These are phyloP conservation scores for Aspergillus novoparasiticus DNA, from an alignment of 2,329 filamentous ascomycete species.

Conservation along the genomic window DNA sequence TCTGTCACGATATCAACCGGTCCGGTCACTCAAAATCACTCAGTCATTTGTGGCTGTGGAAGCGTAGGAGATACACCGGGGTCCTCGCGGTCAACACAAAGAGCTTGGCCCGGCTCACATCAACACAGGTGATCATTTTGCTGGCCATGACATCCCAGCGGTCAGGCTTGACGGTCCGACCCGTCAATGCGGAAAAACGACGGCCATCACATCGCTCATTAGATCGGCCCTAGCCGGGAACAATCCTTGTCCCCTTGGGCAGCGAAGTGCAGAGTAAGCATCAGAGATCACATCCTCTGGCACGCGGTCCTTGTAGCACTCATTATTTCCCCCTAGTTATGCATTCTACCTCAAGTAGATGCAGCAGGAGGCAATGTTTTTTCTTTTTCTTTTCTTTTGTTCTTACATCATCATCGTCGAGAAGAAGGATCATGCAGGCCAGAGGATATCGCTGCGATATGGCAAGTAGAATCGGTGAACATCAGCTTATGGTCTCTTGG, in stretches of 20 bases:
- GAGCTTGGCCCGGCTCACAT: conserved; percentile 13
- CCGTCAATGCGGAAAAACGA: conserved; percentile 26
- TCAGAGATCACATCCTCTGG: conserved; percentile 14
- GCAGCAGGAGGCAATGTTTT: conserved; percentile 7
- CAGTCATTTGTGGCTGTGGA: conserved; percentile 32
- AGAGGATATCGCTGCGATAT: conserved; percentile 14
- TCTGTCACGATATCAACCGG: conserved; percentile 33
- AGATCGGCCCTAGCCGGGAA: conserved; percentile 20
- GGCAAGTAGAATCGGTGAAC: conserved; percentile 14
- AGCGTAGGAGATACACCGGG: conserved; percentile 25
- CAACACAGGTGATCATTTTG: conserved; percentile 19
- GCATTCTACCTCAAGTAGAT: conserved; percentile 8
- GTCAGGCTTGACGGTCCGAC: conserved; percentile 30
- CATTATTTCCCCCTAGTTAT: not conserved
- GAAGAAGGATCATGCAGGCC: conserved; percentile 7
- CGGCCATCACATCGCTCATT: conserved; percentile 18
- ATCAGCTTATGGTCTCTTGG: conserved; percentile 18
- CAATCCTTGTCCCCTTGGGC: conserved; percentile 31
- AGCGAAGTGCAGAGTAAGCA: conserved; percentile 28
- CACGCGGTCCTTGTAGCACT: conserved; percentile 8
- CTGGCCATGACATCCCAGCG: conserved; percentile 19
- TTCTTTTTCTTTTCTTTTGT: conserved; percentile 1
- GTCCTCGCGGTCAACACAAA: conserved; percentile 13
- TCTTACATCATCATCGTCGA: conserved; percentile 5
- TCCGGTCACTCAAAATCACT: conserved; percentile 27